Base-by-base conservation (phyloP, 768 basidiomycete species). In the Russula abietina region DNA sequence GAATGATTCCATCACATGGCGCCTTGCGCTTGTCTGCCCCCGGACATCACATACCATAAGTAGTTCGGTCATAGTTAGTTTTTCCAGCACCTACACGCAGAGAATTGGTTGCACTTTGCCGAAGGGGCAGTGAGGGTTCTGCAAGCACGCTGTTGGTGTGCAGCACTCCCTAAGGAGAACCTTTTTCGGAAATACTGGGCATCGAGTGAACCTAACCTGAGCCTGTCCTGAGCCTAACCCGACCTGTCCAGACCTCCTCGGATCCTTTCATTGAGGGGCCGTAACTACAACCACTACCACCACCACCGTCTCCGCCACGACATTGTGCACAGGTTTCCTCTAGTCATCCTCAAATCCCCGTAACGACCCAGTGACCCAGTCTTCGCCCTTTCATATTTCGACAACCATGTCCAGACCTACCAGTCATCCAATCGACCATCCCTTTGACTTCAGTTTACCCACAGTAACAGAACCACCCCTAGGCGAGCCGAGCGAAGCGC, bases 371-470 rank as follows among this genome's bases (percentile, higher is more conserved):
- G 22, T 46, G 28, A n/a, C n/a, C n/a, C n/a, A n/a, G n/a, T n/a
- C 41, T 1, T 8, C n/a, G 4, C 22, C 22, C 43, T 39, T 41
- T 30, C 50, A 19, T 53, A 28, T 17, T 3, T 17, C 28, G 19
- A 41, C 39, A 5, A 43, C 54, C n/a, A 59, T 59, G 48, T 55
- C 57, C 57, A 55, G 38, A 38, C 41, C 19, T 16, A 38, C 52
- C 49, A 54, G 26, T 26, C 58, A 56, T 52, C 77, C 78, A 57
- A 82, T 81, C 65, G 71, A 73, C 74, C 77, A 75, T 68, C 79
- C 79, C 53, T 67, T 71, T 24, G 77, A 82, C 33, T 59, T 59
- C 14, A 33, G 30, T 36, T 45, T 55, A 28, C 39, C 51, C 38
- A 24, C 28, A 32, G 30, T 57, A 12, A 43, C 51, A 26, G 57